Evolutionary conservation across 331 rosid species (phyloP).

Genomic region (Quercus lobata): DNA sequence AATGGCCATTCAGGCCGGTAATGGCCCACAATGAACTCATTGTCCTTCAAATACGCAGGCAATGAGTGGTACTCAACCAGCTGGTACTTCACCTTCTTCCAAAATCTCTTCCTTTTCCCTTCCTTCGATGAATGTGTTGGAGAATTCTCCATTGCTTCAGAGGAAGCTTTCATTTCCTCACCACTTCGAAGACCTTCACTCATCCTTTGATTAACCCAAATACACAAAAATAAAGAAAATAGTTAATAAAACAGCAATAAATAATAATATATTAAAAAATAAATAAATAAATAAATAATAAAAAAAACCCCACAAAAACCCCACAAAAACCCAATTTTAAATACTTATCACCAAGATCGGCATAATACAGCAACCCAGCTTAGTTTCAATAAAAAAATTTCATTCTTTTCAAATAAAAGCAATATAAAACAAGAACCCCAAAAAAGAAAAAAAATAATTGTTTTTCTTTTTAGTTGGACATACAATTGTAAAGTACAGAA

Average conservation of each 20-base stretch:
- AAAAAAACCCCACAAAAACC: background rate
- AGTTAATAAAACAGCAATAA: background rate
- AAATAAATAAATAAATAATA: no score
- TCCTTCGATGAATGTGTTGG: constrained; percentile 19
- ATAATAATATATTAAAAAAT: no score
- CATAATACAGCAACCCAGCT: background rate
- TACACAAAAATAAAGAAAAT: background rate
- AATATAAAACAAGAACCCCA: background rate
- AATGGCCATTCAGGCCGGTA: constrained; percentile 92
- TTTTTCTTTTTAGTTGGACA: background rate
- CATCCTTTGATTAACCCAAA: constrained; percentile 35
- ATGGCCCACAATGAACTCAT: constrained; percentile 74
- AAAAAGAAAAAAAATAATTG: background rate
- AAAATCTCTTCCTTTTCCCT: constrained; percentile 64
- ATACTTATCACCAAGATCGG: background rate
- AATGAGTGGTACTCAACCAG: constrained; percentile 83
- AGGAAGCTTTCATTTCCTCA: constrained; percentile 16
- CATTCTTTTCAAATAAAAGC: background rate
- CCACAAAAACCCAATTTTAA: background rate
- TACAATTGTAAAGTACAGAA: background rate
- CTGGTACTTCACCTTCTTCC: constrained; percentile 94
- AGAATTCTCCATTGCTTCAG: constrained; percentile 33
- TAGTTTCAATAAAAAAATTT: background rate
- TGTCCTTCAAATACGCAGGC: constrained; percentile 85
- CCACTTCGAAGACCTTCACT: constrained; percentile 13